phyloP scores from a whole-genome alignment of 2,329 filamentous ascomycete genomes.

The Aspergillus candidus region DNA sequence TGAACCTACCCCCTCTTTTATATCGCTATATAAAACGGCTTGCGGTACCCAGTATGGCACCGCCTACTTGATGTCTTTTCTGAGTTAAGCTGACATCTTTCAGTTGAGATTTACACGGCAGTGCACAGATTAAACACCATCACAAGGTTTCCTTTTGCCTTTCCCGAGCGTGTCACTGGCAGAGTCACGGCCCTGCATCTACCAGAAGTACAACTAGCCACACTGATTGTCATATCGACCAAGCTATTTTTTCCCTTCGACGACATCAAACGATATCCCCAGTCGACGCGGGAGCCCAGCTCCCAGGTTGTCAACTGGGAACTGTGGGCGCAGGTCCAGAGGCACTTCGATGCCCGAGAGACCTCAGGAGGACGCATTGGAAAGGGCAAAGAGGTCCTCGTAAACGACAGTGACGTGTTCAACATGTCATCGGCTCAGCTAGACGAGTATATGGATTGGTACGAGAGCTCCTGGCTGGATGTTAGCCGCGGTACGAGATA shows the following conservation, averaged over 20 bases:
- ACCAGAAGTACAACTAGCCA: constrained; percentile 69
- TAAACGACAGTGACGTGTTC: constrained; percentile 58
- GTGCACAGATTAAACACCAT: constrained; percentile 52
- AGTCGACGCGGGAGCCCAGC: constrained; percentile 50
- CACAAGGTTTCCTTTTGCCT: constrained; percentile 55
- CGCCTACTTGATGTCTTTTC: not conserved
- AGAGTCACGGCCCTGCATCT: constrained; percentile 47
- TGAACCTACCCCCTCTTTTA: constrained; percentile 65
- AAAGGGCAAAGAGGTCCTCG: constrained; percentile 46
- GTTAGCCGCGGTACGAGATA: constrained; percentile 21
- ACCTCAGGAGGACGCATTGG: constrained; percentile 31
- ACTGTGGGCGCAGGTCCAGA: constrained; percentile 56
- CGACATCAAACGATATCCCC: constrained; percentile 46
- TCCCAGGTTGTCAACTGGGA: constrained; percentile 64
- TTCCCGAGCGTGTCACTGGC: constrained; percentile 35
- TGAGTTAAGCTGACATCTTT: constrained; percentile 4
- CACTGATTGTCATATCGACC: constrained; percentile 65
- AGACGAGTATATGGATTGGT: constrained; percentile 76
- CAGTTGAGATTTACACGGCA: constrained; percentile 42
- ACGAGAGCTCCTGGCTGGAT: constrained; percentile 57
- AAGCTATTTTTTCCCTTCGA: constrained; percentile 78
- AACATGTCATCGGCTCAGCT: constrained; percentile 56
- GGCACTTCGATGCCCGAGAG: constrained; percentile 30
- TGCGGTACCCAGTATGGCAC: constrained; percentile 61
- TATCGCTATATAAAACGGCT: constrained; percentile 66